Percentiles rank a stretch among this genome's conserved stretches.
phyloP scores from a whole-genome alignment of 495 filamentous ascomycete species.

The Daldinia childiae region DNA sequence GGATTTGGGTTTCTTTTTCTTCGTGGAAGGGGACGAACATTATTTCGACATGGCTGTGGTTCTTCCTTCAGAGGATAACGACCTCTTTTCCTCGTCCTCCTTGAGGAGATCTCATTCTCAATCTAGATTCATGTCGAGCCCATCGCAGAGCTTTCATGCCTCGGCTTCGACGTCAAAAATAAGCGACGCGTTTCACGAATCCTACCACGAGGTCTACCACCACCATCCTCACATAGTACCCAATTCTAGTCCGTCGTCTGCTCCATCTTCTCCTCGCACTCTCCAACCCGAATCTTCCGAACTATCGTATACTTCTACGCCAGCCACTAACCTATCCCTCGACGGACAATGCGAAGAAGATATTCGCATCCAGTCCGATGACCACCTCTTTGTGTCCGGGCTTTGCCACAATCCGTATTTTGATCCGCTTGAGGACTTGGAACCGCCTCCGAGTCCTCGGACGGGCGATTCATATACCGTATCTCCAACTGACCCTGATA shows the following conservation, averaged over 20 bases:
- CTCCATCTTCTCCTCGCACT: constrained; percentile 56
- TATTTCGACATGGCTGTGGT: constrained; percentile 55
- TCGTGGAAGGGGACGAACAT: constrained; percentile 5
- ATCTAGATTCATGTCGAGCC: constrained; percentile 51
- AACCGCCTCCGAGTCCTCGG: constrained; percentile 58
- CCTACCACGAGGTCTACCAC: constrained; percentile 40
- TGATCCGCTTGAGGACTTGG: constrained; percentile 55
- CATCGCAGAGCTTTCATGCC: constrained; percentile 50
- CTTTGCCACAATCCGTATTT: constrained; percentile 65
- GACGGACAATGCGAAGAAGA: constrained; percentile 62
- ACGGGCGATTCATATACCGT: constrained; percentile 55
- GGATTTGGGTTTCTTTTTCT: constrained; percentile 25
- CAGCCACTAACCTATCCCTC: constrained; percentile 71
- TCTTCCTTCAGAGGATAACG: constrained; percentile 56
- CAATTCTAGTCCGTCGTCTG: constrained; percentile 60
- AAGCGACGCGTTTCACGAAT: constrained; percentile 48
- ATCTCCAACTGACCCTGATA: constrained; percentile 57
- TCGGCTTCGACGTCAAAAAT: constrained; percentile 56
- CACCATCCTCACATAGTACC: constrained; percentile 46
- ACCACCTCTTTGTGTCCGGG: constrained; percentile 65
- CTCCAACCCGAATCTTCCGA: constrained; percentile 52
- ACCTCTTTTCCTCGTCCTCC: constrained; percentile 54
- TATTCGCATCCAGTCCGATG: constrained; percentile 56
- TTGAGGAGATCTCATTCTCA: constrained; percentile 61
- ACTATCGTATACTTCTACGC: constrained; percentile 62